A percentile compares a stretch with the other conserved stretches of the same genome.
These are phyloP conservation scores for Trametes cingulata DNA, from an alignment of 768 basidiomycete genomes.

Conservation along the genomic window DNA sequence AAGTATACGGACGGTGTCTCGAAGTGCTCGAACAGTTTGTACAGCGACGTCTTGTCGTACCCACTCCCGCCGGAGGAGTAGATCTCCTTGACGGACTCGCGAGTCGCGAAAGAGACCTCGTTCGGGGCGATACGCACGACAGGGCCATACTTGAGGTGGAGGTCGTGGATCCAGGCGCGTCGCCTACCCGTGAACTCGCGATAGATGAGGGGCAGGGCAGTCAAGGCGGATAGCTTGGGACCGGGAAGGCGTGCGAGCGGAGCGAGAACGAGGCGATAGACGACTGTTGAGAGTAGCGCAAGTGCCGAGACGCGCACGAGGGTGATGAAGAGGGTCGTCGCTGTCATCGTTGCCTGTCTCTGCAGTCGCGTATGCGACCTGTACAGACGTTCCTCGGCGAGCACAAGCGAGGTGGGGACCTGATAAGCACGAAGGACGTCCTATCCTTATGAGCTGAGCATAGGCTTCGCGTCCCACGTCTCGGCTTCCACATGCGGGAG, in stretches of 20 bases:
- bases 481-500: no score
- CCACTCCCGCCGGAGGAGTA: constrained; percentile 28
- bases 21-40: constrained; percentile 20
- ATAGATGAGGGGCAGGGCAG: constrained; percentile 20
- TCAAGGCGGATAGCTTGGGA: constrained; percentile 15
- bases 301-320: background rate
- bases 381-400: no score
- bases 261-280: constrained; percentile 13
- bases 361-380: no score
- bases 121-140: constrained; percentile 24
- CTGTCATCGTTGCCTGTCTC: background rate
- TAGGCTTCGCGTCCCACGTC: no score
- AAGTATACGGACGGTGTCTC: constrained; percentile 15
- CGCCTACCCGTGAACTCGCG: constrained; percentile 20
- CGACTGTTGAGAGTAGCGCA: background rate
- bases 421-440: no score
- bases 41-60: constrained; percentile 22
- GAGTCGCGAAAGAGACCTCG: constrained; percentile 25
- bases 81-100: constrained; percentile 27
- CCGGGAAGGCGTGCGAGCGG: constrained; percentile 19
- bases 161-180: constrained; percentile 18
- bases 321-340: background rate
- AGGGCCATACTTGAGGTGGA: constrained; percentile 24
- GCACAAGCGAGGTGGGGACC: no score
- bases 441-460: no score